Conservation (phyloP, 2,329 filamentous ascomycete species). For the Penicillium sp. region DNA sequence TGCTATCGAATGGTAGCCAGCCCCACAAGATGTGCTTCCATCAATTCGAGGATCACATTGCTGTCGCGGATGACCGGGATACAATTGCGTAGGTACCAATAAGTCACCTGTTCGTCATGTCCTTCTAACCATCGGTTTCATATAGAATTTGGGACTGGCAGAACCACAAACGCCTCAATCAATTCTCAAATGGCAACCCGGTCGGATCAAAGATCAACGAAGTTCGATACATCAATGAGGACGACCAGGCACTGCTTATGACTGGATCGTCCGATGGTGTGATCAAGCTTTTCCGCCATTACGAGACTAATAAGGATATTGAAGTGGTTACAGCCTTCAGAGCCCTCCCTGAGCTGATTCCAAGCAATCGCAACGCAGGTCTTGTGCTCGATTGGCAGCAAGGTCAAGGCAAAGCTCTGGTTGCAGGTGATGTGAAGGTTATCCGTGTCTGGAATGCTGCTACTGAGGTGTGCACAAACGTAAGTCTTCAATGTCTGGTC, state of each 20-base stretch:
- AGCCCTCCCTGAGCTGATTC: slow-evolving; percentile 84
- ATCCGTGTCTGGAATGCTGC: slow-evolving; percentile 95
- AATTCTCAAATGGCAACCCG: slow-evolving; percentile 92
- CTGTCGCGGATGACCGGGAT: slow-evolving; percentile 86
- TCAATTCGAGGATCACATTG: slow-evolving; percentile 92
- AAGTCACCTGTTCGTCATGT: neutral
- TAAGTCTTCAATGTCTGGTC: slow-evolving; percentile 28
- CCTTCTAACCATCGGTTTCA: slow-evolving; percentile 3
- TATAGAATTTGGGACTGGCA: slow-evolving; percentile 83
- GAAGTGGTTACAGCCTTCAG: slow-evolving; percentile 86
- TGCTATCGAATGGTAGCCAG: slow-evolving; percentile 82
- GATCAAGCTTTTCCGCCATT: slow-evolving; percentile 84
- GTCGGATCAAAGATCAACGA: slow-evolving; percentile 85
- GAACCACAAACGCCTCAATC: slow-evolving; percentile 61
- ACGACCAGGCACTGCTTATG: slow-evolving; percentile 89
- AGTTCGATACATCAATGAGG: slow-evolving; percentile 95
- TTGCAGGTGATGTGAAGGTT: slow-evolving; percentile 88
- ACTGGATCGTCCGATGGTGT: slow-evolving; percentile 93
- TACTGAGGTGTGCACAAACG: slow-evolving; percentile 76
- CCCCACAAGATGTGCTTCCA: slow-evolving; percentile 92
- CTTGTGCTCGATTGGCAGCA: slow-evolving; percentile 99
- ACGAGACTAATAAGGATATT: slow-evolving; percentile 66
- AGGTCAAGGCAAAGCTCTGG: slow-evolving; percentile 87
- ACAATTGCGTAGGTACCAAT: slow-evolving; percentile 53
- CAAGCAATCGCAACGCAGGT: slow-evolving; percentile 86